Conservation (phyloP, 108 stramenopile species). For the Discostella stelligeroides region DNA sequence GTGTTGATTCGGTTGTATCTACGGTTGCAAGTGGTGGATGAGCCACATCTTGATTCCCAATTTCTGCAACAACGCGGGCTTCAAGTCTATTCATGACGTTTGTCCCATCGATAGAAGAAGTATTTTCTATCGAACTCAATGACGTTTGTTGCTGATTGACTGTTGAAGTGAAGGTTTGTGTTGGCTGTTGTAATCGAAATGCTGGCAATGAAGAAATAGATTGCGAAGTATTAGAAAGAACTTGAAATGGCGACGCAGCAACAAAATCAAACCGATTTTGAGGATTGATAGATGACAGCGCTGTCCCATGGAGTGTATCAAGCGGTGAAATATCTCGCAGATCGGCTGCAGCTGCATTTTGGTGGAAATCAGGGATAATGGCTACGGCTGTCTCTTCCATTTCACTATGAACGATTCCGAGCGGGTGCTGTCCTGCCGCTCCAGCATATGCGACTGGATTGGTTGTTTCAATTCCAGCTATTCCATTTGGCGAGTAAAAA, state of each 20-base stretch:
- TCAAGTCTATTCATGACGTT: conserved; percentile 3
- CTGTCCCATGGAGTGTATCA: conserved; percentile 24
- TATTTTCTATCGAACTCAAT: conserved; percentile 19
- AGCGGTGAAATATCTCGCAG: conserved; percentile 28
- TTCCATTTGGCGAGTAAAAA: conserved; percentile 23
- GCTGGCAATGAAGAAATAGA: conserved; percentile 13
- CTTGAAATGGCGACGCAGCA: conserved; percentile 6
- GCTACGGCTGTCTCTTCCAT: conserved; percentile 39
- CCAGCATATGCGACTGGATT: conserved; percentile 7
- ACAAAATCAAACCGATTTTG: conserved; percentile 34
- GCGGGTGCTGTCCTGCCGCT: conserved; percentile 7
- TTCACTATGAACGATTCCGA: conserved; percentile 23
- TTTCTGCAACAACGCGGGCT: neutral
- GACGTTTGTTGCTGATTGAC: conserved; percentile 21
- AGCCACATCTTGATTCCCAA: conserved; percentile 5
- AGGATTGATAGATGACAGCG: conserved; percentile 25
- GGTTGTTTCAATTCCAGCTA: conserved; percentile 8
- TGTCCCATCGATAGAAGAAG: neutral
- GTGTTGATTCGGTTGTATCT: neutral
- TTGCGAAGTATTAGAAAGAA: conserved; percentile 16
- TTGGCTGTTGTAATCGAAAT: neutral
- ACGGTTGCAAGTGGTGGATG: conserved; percentile 11
- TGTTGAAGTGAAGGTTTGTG: neutral
- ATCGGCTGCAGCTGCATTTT: conserved; percentile 40
- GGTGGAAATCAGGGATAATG: conserved; percentile 50